Base-by-base conservation (phyloP, 2,329 filamentous ascomycete species). In the Xylaria sp. region DNA sequence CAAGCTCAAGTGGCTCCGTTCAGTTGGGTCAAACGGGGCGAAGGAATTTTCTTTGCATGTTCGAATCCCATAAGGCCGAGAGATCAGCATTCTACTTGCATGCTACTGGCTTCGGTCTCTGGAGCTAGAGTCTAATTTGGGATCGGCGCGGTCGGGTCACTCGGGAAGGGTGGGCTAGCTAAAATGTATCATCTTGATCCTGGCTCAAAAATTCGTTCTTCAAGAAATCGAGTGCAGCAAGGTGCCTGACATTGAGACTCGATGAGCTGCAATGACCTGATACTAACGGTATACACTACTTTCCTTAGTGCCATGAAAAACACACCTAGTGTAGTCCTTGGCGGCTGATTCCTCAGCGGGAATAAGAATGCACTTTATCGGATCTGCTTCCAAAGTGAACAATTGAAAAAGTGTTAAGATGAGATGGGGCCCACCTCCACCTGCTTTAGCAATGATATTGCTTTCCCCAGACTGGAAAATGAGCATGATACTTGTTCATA, bases 131-230 rank as follows among this genome's bases (percentile, higher is more conserved):
- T 60, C 59, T n/a, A 47, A 44, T 60, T 60, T 48, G 53, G 62
- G 50, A 69, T 58, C 54, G 50, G 54, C 37, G 66, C 60, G 66
- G 50, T 59, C 63, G 60, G 48, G 66, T 37, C n/a, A 54, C 37
- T 62, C 66, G 69, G 69, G 69, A 71, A 69, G 66, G 37, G 60
- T 65, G 66, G 63, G n/a, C 65, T 63, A 21, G 12, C 16, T 55
- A 18, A 42, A 32, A 42, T 16, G 23, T 58, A 51, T 64, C 48
- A 61, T 51, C 27, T 60, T 37, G 32, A 59, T 53, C 48, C 37
- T 55, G 60, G 21, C 42, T 16, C 42, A 12, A 54, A 23, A 21
- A 29, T 44, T 23, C 13, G 48, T 29, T 40, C 27, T 10, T 18
- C 25, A 35, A 54, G 12, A 23, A 23, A 27, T n/a, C 57, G 16